Evolutionary conservation across 2,329 filamentous ascomycete genomes (phyloP).

Genomic region (Coccinonectria pachysandricola): DNA sequence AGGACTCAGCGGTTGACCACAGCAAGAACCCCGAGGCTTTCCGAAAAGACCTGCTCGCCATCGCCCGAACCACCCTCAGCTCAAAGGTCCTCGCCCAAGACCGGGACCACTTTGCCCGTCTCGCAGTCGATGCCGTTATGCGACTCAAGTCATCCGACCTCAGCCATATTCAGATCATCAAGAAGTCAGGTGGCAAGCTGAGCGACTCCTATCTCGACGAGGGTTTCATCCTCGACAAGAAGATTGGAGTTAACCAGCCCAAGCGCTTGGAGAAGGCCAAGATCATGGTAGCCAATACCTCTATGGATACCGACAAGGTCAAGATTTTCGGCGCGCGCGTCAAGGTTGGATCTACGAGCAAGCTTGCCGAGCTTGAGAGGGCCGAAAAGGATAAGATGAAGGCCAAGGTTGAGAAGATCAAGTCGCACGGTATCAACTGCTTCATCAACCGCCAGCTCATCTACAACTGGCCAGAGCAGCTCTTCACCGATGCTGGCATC

Average conservation of each 20-base stretch:
- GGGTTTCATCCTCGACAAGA: conserved; percentile 98
- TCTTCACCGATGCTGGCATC: conserved; percentile 95
- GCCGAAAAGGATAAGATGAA: conserved; percentile 99
- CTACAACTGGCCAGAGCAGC: conserved; percentile 99
- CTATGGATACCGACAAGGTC: conserved; percentile 99
- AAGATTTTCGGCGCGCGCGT: conserved; percentile 98
- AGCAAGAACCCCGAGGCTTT: conserved; percentile 76
- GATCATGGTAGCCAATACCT: conserved; percentile 94
- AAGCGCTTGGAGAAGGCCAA: conserved; percentile 97
- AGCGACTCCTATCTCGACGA: conserved; percentile 96
- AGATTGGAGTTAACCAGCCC: conserved; percentile 96
- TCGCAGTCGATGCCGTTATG: conserved; percentile 85
- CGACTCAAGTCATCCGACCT: conserved; percentile 86
- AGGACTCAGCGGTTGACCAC: conserved; percentile 79
- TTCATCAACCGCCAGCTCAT: conserved; percentile 99
- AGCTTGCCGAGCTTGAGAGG: conserved; percentile 96
- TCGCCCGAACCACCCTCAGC: conserved; percentile 90
- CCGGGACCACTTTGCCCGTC: conserved; percentile 77
- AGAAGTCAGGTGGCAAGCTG: conserved; percentile 96
- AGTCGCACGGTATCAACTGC: conserved; percentile 97
- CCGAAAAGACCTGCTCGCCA: conserved; percentile 78
- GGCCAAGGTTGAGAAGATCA: conserved; percentile 97
- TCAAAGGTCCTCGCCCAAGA: conserved; percentile 96
- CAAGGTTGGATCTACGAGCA: conserved; percentile 92
- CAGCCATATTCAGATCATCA: conserved; percentile 98